A percentile compares a stretch with the other conserved stretches of the same genome.
phyloP scores from a whole-genome alignment of 371 early-diverging fungal species.

The Syncephalastrum monosporum region DNA sequence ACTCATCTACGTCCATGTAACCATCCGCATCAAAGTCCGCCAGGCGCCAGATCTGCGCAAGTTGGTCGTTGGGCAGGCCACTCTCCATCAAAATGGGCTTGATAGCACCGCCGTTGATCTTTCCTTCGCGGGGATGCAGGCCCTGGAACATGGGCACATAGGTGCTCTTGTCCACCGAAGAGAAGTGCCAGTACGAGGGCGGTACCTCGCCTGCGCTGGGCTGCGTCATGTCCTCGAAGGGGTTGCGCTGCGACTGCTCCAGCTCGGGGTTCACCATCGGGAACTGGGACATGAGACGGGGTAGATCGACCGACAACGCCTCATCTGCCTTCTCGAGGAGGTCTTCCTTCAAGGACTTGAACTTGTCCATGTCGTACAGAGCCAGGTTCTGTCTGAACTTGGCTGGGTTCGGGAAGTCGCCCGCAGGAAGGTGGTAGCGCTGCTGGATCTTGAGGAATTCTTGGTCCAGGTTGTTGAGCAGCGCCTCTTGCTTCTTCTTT shows the following conservation, averaged over 20 bases:
- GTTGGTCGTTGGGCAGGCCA: conserved; percentile 52
- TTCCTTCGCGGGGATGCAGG: conserved; percentile 61
- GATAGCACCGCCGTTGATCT: conserved; percentile 54
- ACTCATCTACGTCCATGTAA: conserved; percentile 69
- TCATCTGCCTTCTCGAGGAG: conserved; percentile 58
- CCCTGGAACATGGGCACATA: conserved; percentile 48
- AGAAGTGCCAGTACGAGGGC: conserved; percentile 60
- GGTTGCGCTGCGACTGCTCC: conserved; percentile 48
- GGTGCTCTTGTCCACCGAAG: conserved; percentile 49
- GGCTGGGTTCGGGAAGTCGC: conserved; percentile 66
- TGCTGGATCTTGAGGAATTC: conserved; percentile 71
- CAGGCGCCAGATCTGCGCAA: conserved; percentile 70
- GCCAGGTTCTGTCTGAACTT: conserved; percentile 54
- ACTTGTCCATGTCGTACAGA: conserved; percentile 68
- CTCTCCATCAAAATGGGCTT: conserved; percentile 63
- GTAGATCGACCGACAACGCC: conserved; percentile 61
- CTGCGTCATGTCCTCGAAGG: conserved; percentile 41
- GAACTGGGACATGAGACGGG: conserved; percentile 64
- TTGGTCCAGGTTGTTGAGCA: conserved; percentile 59
- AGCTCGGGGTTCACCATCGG: conserved; percentile 54
- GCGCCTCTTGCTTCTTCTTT: conserved; percentile 62
- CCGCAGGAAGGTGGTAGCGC: conserved; percentile 56
- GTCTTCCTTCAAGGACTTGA: conserved; percentile 64
- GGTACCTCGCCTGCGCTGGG: conserved; percentile 39
- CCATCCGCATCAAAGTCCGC: conserved; percentile 74